phyloP scores from a whole-genome alignment of 495 filamentous ascomycete genomes.

The Penicillium longicatenatum region DNA sequence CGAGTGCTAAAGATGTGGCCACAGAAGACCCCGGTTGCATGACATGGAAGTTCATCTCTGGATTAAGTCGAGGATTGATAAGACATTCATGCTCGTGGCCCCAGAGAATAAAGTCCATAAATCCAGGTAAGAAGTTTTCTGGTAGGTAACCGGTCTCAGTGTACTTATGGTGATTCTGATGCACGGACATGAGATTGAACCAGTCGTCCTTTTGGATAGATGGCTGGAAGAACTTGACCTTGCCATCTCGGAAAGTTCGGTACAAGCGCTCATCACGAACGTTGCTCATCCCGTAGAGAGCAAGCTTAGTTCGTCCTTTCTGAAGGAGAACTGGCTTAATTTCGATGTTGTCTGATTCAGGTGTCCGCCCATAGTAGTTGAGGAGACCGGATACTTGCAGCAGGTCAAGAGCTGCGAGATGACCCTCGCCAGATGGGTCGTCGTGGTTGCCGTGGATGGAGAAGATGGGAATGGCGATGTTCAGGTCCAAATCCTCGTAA shows the following conservation, averaged over 20 bases:
- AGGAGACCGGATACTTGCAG: conserved; percentile 87
- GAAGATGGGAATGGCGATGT: conserved; percentile 95
- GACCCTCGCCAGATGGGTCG: conserved; percentile 91
- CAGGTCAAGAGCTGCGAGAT: conserved; percentile 85
- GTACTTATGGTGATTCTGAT: conserved; percentile 94
- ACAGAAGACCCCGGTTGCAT: conserved; percentile 98
- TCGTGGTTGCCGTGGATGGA: conserved; percentile 99
- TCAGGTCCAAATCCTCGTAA: conserved; percentile 97
- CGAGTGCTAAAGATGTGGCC: conserved; percentile 85
- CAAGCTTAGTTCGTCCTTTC: conserved; percentile 91
- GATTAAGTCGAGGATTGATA: conserved; percentile 78
- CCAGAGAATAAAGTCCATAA: conserved; percentile 91
- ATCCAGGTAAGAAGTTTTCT: conserved; percentile 91
- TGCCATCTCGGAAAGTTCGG: conserved; percentile 87
- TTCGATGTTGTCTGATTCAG: conserved; percentile 87
- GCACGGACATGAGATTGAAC: conserved; percentile 95
- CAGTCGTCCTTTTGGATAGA: conserved; percentile 82
- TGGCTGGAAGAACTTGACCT: conserved; percentile 91
- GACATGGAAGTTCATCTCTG: conserved; percentile 87
- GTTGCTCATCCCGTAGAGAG: conserved; percentile 95
- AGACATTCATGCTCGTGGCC: conserved; percentile 97
- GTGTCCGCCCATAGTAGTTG: conserved; percentile 94
- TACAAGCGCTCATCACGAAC: conserved; percentile 94
- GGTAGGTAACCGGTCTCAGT: conserved; percentile 89
- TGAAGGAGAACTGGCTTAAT: conserved; percentile 90